phyloP scores from a whole-genome alignment of 768 basidiomycete genomes.

The Butyriboletus loyo region DNA sequence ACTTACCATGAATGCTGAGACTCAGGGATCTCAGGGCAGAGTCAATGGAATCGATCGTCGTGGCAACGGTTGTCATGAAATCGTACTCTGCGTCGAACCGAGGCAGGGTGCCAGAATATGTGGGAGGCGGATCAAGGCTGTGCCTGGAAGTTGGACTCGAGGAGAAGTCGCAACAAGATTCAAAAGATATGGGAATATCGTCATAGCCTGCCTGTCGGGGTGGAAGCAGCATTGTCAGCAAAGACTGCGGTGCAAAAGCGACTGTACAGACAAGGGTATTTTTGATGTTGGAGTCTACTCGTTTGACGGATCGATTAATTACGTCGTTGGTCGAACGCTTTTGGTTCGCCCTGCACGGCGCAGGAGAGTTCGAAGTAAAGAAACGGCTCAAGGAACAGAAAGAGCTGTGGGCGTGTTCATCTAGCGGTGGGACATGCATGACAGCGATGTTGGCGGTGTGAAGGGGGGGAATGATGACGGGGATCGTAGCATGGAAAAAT shows the following conservation, averaged over 20 bases:
- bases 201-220: constrained; percentile 9
- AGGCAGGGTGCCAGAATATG: constrained; percentile 34
- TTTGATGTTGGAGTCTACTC: background rate
- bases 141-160: constrained; percentile 20
- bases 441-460: background rate
- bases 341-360: background rate
- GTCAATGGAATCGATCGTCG: constrained; percentile 48
- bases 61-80: constrained; percentile 53
- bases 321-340: background rate
- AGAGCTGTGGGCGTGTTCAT: constrained; percentile 19
- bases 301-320: constrained; percentile 6
- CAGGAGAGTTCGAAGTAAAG: constrained; percentile 5
- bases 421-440: constrained; percentile 27
- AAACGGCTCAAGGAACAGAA: constrained; percentile 24
- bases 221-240: background rate
- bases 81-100: constrained; percentile 26
- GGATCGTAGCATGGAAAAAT: constrained; percentile 17
- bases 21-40: constrained; percentile 60
- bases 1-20: constrained; percentile 67
- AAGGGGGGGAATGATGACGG: constrained; percentile 1
- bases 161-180: constrained; percentile 45
- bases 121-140: constrained; percentile 38
- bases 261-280: constrained; percentile 7
- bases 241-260: background rate
- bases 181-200: constrained; percentile 32